A percentile compares a stretch with the other conserved stretches of the same genome.
These are phyloP conservation scores for Venturia effusa DNA, from an alignment of 2,329 filamentous ascomycete genomes.

Conservation along the genomic window DNA sequence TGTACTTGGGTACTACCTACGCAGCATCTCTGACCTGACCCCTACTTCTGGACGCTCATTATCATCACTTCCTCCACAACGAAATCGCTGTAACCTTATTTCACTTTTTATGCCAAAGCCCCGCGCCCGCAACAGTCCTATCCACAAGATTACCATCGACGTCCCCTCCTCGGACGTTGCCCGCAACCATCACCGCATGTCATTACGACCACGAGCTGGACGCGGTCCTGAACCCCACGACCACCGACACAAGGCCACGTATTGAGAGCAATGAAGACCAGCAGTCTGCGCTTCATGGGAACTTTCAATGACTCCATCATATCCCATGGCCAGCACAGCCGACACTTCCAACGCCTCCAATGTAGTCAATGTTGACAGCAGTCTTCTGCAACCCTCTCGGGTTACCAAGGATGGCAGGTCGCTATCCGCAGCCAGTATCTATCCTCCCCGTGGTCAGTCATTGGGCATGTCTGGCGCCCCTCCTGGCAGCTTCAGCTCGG, in stretches of 20 bases:
- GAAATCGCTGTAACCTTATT: background rate
- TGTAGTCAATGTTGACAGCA: background rate
- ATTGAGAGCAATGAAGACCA: constrained; percentile 3
- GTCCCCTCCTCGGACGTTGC: background rate
- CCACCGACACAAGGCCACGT: background rate
- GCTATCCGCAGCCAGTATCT: constrained; percentile 42
- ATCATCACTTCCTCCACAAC: background rate
- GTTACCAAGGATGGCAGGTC: constrained; percentile 42
- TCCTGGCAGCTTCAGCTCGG: constrained; percentile 79
- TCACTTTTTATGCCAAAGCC: background rate
- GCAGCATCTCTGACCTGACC: too few relatives aligned
- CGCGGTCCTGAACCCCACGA: background rate
- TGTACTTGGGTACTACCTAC: too few relatives aligned
- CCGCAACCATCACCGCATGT: constrained; percentile 4
- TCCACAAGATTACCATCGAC: background rate
- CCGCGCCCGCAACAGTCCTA: background rate
- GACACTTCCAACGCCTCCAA: constrained; percentile 1
- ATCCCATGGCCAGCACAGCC: constrained; percentile 10
- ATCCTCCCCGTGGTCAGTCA: constrained; percentile 57
- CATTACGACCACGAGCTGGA: background rate
- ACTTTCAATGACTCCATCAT: constrained; percentile 8
- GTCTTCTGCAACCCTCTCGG: constrained; percentile 1
- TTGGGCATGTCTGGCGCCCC: constrained; percentile 51
- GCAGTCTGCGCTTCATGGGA: constrained; percentile 3
- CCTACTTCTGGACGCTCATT: background rate